Percentiles rank a stretch among this genome's conserved stretches.
Evolutionary conservation across 257 asterid species (phyloP).

Genomic region (Forsythia suspensa): DNA sequence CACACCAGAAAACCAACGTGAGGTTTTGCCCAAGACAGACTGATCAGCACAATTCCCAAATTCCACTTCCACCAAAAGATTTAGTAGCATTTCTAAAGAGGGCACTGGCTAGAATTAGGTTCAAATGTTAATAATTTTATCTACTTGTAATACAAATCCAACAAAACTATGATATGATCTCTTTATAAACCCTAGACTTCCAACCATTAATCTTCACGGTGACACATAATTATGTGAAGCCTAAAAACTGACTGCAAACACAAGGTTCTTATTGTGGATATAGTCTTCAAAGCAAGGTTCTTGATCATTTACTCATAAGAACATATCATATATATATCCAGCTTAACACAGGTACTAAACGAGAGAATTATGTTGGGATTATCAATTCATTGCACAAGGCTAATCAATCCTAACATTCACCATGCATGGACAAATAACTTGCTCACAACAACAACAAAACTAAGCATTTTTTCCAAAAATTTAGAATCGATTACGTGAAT

Average conservation of each 20-base stretch:
- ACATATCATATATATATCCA: not conserved
- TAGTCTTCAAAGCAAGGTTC: not conserved
- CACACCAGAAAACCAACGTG: not conserved
- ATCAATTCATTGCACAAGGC: not conserved
- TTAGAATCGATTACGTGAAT: not conserved
- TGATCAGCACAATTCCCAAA: not conserved
- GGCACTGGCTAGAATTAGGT: not conserved
- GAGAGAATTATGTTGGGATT: not conserved
- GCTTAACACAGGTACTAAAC: not conserved
- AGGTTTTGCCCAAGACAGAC: not conserved
- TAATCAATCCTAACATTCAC: not conserved
- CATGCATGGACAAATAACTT: not conserved
- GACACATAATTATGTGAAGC: no score
- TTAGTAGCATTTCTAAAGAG: not conserved
- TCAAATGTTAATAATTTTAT: not conserved
- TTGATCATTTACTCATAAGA: not conserved
- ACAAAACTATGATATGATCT: not conserved
- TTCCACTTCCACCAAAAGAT: not conserved
- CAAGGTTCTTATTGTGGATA: not conserved
- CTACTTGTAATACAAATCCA: not conserved
- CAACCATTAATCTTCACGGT: no score
- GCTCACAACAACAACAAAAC: not conserved
- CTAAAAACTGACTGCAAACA: no score
- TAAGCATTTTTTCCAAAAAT: not conserved
- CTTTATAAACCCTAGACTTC: no score